Percentiles rank a stretch among this genome's conserved stretches.
Conservation (phyloP, 2,329 filamentous ascomycete species). For the Diaporthe eres region DNA sequence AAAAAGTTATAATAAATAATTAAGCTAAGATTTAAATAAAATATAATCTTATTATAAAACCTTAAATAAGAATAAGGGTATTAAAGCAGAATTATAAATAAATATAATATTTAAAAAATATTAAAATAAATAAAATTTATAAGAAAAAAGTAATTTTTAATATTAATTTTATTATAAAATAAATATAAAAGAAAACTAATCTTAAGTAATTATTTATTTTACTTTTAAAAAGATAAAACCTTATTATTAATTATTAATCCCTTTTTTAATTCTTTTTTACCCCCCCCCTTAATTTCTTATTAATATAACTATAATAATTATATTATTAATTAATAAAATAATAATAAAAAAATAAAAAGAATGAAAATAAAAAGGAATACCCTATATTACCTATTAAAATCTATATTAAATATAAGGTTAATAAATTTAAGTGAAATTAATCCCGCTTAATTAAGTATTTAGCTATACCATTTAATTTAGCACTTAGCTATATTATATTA, state of each 20-base stretch:
- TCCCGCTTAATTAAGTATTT: background rate
- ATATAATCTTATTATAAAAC: conserved; percentile 1
- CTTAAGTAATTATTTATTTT: background rate
- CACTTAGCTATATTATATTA: no score
- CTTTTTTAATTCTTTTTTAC: background rate
- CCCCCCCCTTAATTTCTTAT: background rate
- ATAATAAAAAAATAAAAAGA: background rate
- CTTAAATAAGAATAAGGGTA: background rate
- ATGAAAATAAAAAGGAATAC: background rate
- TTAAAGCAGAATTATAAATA: background rate
- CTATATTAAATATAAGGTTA: background rate
- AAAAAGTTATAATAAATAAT: background rate
- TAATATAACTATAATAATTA: background rate
- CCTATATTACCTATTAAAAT: background rate
- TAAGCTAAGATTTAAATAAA: background rate
- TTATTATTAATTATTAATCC: background rate
- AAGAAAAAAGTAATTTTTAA: background rate
- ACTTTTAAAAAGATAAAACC: background rate
- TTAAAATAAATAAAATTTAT: background rate
- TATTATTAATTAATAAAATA: background rate
- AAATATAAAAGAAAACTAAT: background rate
- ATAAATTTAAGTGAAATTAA: background rate
- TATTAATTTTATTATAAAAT: conserved; percentile 4
- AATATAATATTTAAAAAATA: background rate
- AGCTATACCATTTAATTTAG: no score